Base-by-base conservation (phyloP, 371 early-diverging fungal genomes). In the Mucor racemosus region DNA sequence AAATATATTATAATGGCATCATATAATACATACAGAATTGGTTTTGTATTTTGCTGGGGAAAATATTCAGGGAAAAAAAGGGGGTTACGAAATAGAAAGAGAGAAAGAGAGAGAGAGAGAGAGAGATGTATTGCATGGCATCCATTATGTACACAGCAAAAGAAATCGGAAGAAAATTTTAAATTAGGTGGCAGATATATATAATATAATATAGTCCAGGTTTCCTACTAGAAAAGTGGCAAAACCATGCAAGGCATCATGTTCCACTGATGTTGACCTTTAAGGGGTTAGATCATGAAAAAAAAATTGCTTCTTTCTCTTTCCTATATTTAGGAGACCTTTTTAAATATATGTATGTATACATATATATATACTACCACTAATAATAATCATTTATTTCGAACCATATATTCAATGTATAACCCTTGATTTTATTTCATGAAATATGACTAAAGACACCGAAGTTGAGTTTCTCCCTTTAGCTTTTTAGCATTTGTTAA, bases 371-470 rank as follows among this genome's bases (percentile, higher is more conserved):
- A 26, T 26, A 58, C 58, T 15, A 58, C 38, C 38, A 40, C 9
- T 11, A 40, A 11, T 11, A 40, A 40, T 40, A 40, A 14, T 38
- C 35, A 38, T 57, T 17, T 57, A 38, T 57, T 57, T 57, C 57
- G 36, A 38, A 36, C 38, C 57, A 38, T 36, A 15, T 58, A 19
- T 58, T 58, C 6, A 50, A 50, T 50, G 21, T 26, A 50, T 50
- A 11, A 11, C 50, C 33, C 9, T 62, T 53, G 41, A 54, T 62
- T 38, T 62, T 17, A 61, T 34, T 34, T 50, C 9, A 50, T 62
- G n/a, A 62, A 62, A 54, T 62, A 62, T 62, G 62, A 62, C 62
- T 62, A 62, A 62, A 62, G 54, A 40, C 36, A 62, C 54, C 39
- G 62, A 35, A 21, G 34, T 17, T 36, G 9, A 1, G 17, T 26